Percentiles rank a stretch among this genome's conserved stretches.
Evolutionary conservation across 768 basidiomycete genomes (phyloP).

Genomic region (Mycena belliarum): DNA sequence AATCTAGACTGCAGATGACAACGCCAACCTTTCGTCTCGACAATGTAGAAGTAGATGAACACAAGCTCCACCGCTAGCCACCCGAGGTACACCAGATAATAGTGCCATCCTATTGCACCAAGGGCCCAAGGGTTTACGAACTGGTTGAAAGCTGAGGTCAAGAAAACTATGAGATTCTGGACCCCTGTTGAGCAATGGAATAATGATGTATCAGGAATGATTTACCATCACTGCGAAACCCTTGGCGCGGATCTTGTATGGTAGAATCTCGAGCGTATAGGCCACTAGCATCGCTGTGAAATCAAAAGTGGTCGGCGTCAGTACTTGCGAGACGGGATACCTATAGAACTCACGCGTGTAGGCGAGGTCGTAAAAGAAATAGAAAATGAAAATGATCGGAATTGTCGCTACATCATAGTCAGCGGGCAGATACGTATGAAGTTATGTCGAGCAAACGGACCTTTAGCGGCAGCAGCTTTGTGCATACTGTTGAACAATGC

Average conservation of each 20-base stretch:
- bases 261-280: constrained; percentile 76
- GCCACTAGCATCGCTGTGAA: constrained; percentile 40
- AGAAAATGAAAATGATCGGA: constrained; percentile 65
- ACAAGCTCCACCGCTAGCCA: constrained; percentile 63
- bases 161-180: constrained; percentile 62
- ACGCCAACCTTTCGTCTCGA: constrained; percentile 61
- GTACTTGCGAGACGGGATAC: too few relatives aligned
- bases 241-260: constrained; percentile 77
- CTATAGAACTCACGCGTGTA: constrained; percentile 53
- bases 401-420: constrained; percentile 47
- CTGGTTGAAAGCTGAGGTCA: constrained; percentile 76
- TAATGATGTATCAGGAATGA: neutral
- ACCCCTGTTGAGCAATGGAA: constrained; percentile 9
- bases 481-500: constrained; percentile 44
- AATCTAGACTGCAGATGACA: neutral
- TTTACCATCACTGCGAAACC: constrained; percentile 75
- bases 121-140: constrained; percentile 81
- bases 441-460: constrained; percentile 19
- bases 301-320: too few relatives aligned
- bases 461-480: constrained; percentile 44
- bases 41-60: constrained; percentile 54
- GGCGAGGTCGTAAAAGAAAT: constrained; percentile 62
- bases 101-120: constrained; percentile 55
- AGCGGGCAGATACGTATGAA: neutral
- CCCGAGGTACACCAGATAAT: constrained; percentile 53